Percentiles rank a stretch among this genome's conserved stretches.
Conservation (phyloP, 371 early-diverging fungal genomes). For the Funneliformis caledonium region DNA sequence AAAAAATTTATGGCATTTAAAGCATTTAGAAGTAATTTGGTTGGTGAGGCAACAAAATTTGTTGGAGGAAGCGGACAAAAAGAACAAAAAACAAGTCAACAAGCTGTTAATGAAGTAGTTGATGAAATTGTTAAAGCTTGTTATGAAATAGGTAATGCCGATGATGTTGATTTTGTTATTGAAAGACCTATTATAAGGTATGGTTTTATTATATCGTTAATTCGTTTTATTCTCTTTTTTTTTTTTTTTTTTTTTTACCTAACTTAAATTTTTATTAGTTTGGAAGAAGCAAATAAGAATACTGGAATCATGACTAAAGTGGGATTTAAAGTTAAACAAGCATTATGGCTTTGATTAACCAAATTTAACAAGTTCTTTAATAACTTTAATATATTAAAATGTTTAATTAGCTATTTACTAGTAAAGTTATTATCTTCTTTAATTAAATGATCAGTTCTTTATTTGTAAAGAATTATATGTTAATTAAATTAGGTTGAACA, state of each 20-base stretch:
- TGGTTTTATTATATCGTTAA: not conserved
- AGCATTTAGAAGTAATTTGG: constrained; percentile 46
- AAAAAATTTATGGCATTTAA: constrained; percentile 47
- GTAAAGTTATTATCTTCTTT: too few species aligned
- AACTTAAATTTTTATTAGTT: constrained; percentile 24
- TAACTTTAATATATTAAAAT: too few species aligned
- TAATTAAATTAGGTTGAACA: too few species aligned
- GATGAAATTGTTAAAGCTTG: constrained; percentile 44
- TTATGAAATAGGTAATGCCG: constrained; percentile 28
- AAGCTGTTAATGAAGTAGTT: constrained; percentile 42
- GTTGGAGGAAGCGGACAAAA: constrained; percentile 23
- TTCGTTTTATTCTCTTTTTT: not conserved
- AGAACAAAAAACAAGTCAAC: constrained; percentile 27
- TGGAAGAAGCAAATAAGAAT: constrained; percentile 36
- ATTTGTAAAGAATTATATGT: too few species aligned
- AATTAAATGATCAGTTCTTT: too few species aligned
- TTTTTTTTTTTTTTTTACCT: not conserved
- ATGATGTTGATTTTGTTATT: constrained; percentile 27
- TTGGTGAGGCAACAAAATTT: constrained; percentile 47
- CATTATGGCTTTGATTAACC: constrained; percentile 29
- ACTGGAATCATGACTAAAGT: constrained; percentile 40
- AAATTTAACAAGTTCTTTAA: not conserved
- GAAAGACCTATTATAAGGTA: constrained; percentile 42
- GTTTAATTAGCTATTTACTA: too few species aligned
- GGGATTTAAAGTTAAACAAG: constrained; percentile 38